Conservation (phyloP, 2,329 filamentous ascomycete genomes). For the Fusarium cyanostomum region DNA sequence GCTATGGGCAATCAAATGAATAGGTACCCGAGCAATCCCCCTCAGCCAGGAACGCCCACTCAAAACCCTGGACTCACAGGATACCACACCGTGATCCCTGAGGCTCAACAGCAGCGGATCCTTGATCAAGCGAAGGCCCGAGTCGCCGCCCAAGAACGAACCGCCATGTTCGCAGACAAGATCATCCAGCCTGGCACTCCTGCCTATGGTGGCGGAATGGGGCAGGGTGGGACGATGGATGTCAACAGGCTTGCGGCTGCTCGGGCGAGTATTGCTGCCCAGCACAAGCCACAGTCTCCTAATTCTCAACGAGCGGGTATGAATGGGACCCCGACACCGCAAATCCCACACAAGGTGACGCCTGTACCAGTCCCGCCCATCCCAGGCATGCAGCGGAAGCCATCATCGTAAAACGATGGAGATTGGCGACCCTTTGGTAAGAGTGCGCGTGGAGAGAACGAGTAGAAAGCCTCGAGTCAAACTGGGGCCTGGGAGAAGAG, state of each 20-base stretch:
- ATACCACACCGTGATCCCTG: constrained; percentile 60
- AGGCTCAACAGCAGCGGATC: constrained; percentile 60
- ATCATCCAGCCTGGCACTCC: constrained; percentile 58
- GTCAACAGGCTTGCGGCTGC: constrained; percentile 46
- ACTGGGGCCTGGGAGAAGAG: constrained; percentile 5
- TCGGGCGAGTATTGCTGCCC: constrained; percentile 50
- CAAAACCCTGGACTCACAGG: constrained; percentile 54
- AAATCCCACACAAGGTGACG: constrained; percentile 54
- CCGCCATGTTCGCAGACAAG: constrained; percentile 53
- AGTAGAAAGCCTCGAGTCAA: not conserved
- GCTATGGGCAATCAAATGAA: constrained; percentile 45
- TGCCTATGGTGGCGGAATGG: constrained; percentile 36
- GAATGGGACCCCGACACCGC: constrained; percentile 50
- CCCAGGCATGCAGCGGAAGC: constrained; percentile 49
- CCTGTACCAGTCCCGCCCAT: constrained; percentile 56
- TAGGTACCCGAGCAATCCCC: constrained; percentile 47
- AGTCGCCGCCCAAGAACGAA: constrained; percentile 56
- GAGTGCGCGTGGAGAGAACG: constrained; percentile 6
- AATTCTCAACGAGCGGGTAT: constrained; percentile 43
- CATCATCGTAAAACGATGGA: constrained; percentile 31
- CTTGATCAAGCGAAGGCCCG: constrained; percentile 62
- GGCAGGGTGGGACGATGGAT: constrained; percentile 42
- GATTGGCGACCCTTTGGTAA: constrained; percentile 14
- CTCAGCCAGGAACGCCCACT: constrained; percentile 43
- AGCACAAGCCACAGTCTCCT: constrained; percentile 52